These are phyloP conservation scores for Paramecium octaurelia DNA, from an alignment of 73 alveolate genomes.

Conservation along the genomic window DNA sequence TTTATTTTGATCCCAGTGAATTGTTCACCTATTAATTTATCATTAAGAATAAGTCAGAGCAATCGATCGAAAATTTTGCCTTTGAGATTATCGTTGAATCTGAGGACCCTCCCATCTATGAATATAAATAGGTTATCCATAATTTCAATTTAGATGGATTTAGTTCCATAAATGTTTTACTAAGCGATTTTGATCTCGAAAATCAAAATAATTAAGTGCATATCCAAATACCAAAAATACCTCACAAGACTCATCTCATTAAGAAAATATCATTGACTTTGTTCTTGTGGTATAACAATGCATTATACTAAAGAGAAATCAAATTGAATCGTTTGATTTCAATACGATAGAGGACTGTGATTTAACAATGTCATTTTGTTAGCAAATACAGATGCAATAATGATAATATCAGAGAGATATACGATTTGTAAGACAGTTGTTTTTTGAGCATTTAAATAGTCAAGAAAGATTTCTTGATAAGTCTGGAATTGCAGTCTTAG, in stretches of 20 bases:
- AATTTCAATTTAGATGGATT: slow-evolving; percentile 9
- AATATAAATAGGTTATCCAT: neutral
- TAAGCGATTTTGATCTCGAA: neutral
- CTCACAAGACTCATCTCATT: neutral
- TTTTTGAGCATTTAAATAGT: neutral
- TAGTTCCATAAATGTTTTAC: neutral
- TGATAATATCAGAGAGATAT: neutral
- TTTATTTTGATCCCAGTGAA: slow-evolving; percentile 42
- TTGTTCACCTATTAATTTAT: neutral
- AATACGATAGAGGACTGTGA: neutral
- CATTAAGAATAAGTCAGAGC: neutral
- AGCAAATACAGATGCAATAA: neutral
- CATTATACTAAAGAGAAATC: neutral
- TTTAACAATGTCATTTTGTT: neutral
- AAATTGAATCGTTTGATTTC: neutral
- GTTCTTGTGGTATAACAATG: neutral
- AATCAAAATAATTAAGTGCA: neutral
- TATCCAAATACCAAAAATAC: neutral
- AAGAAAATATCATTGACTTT: slow-evolving; percentile 1
- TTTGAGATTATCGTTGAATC: neutral
- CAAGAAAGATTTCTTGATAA: neutral
- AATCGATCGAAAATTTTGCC: neutral
- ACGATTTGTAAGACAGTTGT: slow-evolving; percentile 37
- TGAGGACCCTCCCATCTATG: slow-evolving; percentile 57
- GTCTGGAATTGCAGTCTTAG: neutral